Evolutionary conservation across 1,284 basidiomycete species (phyloP).

Genomic region (Ganoderma lingzhi): DNA sequence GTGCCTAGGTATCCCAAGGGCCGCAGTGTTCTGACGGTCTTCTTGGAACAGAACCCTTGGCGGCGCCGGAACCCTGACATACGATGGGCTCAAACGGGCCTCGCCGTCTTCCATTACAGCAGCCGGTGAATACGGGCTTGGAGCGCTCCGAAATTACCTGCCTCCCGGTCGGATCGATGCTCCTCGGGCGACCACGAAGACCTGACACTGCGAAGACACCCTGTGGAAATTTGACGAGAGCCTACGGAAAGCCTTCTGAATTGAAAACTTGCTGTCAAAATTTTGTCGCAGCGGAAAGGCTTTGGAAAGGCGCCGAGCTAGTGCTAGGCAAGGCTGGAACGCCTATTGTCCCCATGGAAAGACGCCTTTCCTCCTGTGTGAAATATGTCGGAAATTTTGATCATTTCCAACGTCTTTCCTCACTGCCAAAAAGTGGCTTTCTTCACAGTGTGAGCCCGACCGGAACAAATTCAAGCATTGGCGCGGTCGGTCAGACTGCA

Average conservation of each 20-base stretch:
- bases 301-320: too few species aligned
- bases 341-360: too few species aligned
- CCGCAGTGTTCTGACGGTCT: conserved; percentile 1
- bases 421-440: too few species aligned
- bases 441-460: neutral
- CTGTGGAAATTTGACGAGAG: too few species aligned
- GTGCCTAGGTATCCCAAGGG: conserved; percentile 9
- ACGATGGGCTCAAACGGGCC: neutral
- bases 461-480: neutral
- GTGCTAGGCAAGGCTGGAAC: too few species aligned
- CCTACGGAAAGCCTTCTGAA: too few species aligned
- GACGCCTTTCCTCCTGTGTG: too few species aligned
- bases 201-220: too few species aligned
- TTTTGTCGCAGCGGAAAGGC: too few species aligned
- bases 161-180: neutral
- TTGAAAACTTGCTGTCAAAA: too few species aligned
- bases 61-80: neutral
- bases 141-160: neutral
- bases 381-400: too few species aligned
- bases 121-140: neutral
- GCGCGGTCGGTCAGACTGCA: neutral
- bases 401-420: too few species aligned
- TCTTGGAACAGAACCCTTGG: neutral
- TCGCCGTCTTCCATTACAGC: neutral
- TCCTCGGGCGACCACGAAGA: neutral